Conservation (phyloP, 345 rosid species). For the Eucalyptus viminalis region DNA sequence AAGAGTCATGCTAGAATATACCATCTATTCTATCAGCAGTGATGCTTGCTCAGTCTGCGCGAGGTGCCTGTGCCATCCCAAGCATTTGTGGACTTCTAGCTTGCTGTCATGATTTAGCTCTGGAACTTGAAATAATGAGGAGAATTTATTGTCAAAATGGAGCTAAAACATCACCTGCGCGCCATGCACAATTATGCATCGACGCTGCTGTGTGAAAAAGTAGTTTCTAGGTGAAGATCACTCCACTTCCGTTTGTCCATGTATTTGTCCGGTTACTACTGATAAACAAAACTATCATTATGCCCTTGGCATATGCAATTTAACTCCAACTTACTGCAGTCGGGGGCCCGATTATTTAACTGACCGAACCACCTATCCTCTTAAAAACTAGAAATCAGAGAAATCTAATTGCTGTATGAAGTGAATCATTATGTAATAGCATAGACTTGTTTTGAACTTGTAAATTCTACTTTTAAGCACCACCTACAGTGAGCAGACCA, state of each 20-base stretch:
- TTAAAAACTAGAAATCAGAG: too few relatives aligned
- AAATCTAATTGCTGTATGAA: too few relatives aligned
- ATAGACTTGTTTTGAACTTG: too few relatives aligned
- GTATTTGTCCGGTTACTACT: background rate
- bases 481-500: too few relatives aligned
- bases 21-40: background rate
- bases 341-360: background rate
- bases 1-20: background rate
- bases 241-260: background rate
- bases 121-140: background rate
- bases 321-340: background rate
- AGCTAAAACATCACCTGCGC: background rate
- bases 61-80: background rate
- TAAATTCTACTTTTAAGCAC: too few relatives aligned
- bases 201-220: background rate
- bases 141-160: background rate
- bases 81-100: background rate
- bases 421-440: too few relatives aligned
- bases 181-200: background rate
- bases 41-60: background rate
- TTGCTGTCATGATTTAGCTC: background rate
- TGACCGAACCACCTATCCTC: background rate
- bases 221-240: background rate
- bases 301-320: background rate
- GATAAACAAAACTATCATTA: background rate